Evolutionary conservation across 1,284 basidiomycete genomes (phyloP), one percentile per base, ranked within the genome.

Genomic region (Dichomitus squalens): DNA sequence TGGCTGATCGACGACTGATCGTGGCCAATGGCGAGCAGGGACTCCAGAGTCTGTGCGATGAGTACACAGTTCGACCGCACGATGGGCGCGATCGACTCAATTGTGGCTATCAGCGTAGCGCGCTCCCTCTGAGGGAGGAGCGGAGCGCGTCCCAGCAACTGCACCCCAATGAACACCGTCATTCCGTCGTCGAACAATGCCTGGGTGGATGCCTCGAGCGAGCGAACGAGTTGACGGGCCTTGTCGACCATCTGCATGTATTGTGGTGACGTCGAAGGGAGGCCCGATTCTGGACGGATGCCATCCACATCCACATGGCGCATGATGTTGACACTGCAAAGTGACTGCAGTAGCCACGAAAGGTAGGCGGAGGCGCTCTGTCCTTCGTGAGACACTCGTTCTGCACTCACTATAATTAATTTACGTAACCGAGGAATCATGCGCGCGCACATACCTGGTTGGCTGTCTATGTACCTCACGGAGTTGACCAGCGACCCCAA

Each of bases 221-320:
- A 84, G 39, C 90, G 83, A 20, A 90, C 78, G n/a, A 90, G 77
- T 11, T 77, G 63, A 20, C 86, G 79, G 20, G 88, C 90, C 55
- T 79, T 83, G 33, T 83, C 82, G 4, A 93, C 85, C 18, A 83
- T 83, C 61, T 84, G 79, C 27, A 77, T 69, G 67, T 92, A 92
- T 23, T 76, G 70, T 39, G 80, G 74, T 20, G 44, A 47, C 31
- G 44, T 47, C 12, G 44, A 31, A 34, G 44, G 44, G 27, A 47
- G 18, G 14, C 75, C 77, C 2, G 75, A 58, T 27, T 84, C 79
- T 55, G 81, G 75, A 20, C 77, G 79, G 61, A 90, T 79, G 16
- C 88, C 87, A 65, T 93, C 91, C 56, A 92, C 82, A 61, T 91
- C 89, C 52, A 92, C 83, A 69, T 90, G 85, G 39, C 83, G 81